phyloP scores from a whole-genome alignment of 2,329 filamentous ascomycete species.

The Talaromyces sp. region DNA sequence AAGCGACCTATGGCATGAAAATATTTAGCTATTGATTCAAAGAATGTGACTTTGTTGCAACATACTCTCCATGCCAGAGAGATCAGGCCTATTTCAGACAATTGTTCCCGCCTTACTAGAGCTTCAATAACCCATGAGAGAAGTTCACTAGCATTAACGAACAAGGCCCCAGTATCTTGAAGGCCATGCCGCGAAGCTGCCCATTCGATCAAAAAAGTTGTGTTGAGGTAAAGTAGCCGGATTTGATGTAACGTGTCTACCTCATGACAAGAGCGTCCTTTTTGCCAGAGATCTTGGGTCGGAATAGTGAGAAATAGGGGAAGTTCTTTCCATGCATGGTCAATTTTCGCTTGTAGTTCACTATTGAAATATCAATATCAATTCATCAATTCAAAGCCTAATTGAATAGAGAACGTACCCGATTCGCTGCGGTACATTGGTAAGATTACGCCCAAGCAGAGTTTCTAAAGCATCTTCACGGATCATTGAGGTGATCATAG shows the following conservation, averaged over 20 bases:
- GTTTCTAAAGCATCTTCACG: constrained; percentile 15
- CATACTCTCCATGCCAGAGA: constrained; percentile 16
- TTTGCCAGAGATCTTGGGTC: constrained; percentile 3
- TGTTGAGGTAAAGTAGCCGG: constrained; percentile 12
- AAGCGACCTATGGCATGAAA: constrained; percentile 7
- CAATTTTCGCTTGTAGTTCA: constrained; percentile 13
- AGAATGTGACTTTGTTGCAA: background rate
- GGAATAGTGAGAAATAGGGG: constrained; percentile 12
- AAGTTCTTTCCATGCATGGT: constrained; percentile 16
- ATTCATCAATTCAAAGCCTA: background rate
- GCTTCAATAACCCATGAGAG: constrained; percentile 16
- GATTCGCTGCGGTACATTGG: constrained; percentile 14
- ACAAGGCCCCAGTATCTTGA: background rate
- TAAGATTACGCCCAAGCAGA: constrained; percentile 10
- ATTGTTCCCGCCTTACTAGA: constrained; percentile 14
- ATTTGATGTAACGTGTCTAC: constrained; percentile 14
- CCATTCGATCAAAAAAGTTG: constrained; percentile 17
- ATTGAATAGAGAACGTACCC: background rate
- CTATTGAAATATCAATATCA: background rate
- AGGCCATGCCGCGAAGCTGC: constrained; percentile 15
- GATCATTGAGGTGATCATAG: constrained; percentile 17
- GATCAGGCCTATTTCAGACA: constrained; percentile 7
- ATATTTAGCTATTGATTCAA: background rate
- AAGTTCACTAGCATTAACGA: constrained; percentile 13
- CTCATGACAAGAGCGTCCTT: constrained; percentile 13